Evolutionary conservation across 2,329 filamentous ascomycete species (phyloP).

Genomic region (Falciphora oryzae): DNA sequence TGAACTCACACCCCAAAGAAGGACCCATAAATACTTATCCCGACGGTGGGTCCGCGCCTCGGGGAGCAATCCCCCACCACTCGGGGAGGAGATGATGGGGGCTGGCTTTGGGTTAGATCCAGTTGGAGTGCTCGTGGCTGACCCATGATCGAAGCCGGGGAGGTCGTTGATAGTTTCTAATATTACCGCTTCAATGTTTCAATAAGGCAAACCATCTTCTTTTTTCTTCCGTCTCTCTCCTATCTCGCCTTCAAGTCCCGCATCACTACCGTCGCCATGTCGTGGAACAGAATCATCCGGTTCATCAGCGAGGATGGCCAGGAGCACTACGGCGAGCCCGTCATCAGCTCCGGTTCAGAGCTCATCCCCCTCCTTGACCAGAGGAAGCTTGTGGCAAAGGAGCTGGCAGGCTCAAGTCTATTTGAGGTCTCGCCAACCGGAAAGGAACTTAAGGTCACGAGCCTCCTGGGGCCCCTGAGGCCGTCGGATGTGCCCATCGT

Average conservation of each 20-base stretch:
- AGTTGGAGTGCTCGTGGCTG: background rate
- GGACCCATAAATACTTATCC: too few species aligned
- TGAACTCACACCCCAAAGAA: too few species aligned
- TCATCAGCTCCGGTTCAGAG: conserved; percentile 3
- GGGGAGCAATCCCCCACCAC: background rate
- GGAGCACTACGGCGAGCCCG: conserved; percentile 9
- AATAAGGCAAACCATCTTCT: background rate
- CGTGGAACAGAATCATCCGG: conserved; percentile 9
- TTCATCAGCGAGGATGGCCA: conserved; percentile 8
- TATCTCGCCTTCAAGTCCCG: background rate
- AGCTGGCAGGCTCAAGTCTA: background rate
- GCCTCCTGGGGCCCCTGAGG: conserved; percentile 1
- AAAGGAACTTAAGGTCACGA: conserved; percentile 3
- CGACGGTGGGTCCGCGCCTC: background rate
- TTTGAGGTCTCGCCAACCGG: conserved; percentile 4
- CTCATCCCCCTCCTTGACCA: conserved; percentile 1
- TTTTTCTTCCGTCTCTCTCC: background rate
- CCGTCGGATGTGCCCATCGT: conserved; percentile 8
- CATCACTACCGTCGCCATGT: background rate
- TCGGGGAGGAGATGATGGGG: background rate
- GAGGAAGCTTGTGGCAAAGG: background rate
- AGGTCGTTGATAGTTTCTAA: background rate
- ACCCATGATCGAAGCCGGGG: background rate
- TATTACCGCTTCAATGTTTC: background rate
- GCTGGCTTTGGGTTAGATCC: too few species aligned